Conservation (phyloP, 345 rosid species). For the Lagerstroemia speciosa region DNA sequence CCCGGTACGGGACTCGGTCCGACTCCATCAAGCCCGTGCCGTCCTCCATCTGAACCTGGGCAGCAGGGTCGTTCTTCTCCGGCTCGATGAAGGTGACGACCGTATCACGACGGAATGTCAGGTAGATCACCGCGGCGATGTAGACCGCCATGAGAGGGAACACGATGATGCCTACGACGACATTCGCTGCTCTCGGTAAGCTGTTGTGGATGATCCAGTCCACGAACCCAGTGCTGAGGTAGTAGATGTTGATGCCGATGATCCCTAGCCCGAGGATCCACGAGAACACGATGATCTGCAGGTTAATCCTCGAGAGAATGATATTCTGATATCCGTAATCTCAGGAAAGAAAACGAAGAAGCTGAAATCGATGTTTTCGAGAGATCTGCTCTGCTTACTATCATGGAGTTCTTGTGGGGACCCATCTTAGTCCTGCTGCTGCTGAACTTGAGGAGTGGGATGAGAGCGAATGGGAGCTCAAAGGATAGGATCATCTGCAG, state of each 20-base stretch:
- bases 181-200: conserved; percentile 30
- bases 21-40: conserved; percentile 1
- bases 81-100: conserved; percentile 33
- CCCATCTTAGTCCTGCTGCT: conserved; percentile 63
- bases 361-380: background rate
- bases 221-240: conserved; percentile 40
- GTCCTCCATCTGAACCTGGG: conserved; percentile 17
- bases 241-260: conserved; percentile 55
- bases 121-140: conserved; percentile 31
- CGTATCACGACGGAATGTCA: conserved; percentile 40
- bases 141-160: conserved; percentile 52
- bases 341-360: background rate
- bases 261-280: conserved; percentile 51
- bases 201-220: conserved; percentile 39
- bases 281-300: conserved; percentile 45
- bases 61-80: conserved; percentile 11
- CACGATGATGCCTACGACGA: conserved; percentile 35
- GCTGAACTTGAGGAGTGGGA: conserved; percentile 70
- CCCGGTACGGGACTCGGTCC: conserved; percentile 25
- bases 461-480: conserved; percentile 65
- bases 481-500: conserved; percentile 66
- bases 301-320: background rate
- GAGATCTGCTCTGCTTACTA: conserved; percentile 29
- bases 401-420: conserved; percentile 51
- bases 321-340: background rate